Percentiles rank a stretch among this genome's conserved stretches.
phyloP scores from a whole-genome alignment of 768 basidiomycete species.

The Leucocoprinus sp. region DNA sequence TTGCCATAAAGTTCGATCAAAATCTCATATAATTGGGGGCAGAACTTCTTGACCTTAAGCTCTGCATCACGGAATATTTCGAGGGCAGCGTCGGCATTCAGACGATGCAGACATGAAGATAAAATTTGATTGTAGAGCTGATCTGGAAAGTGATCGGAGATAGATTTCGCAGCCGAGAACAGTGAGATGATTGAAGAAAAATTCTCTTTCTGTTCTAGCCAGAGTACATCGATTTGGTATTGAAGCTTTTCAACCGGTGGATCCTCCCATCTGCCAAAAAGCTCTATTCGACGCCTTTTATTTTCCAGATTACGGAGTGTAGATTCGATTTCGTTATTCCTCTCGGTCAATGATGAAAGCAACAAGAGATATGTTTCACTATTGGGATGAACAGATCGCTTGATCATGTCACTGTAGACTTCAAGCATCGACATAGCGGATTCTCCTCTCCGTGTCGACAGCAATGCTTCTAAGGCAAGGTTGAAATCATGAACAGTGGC shows the following conservation, averaged over 20 bases:
- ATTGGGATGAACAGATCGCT: conserved; percentile 53
- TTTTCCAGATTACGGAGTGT: conserved; percentile 34
- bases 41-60: conserved; percentile 21
- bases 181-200: conserved; percentile 63
- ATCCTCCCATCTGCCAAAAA: neutral
- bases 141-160: neutral
- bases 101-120: conserved; percentile 49
- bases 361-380: conserved; percentile 51
- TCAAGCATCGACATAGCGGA: conserved; percentile 51
- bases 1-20: conserved; percentile 55
- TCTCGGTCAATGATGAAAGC: conserved; percentile 52
- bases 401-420: conserved; percentile 67
- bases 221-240: neutral
- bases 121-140: conserved; percentile 47
- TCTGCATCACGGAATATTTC: conserved; percentile 60
- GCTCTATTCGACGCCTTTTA: conserved; percentile 17
- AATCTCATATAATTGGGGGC: conserved; percentile 31
- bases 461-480: conserved; percentile 46
- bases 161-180: conserved; percentile 46
- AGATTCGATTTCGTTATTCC: conserved; percentile 57
- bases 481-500: conserved; percentile 54
- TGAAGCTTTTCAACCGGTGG: neutral
- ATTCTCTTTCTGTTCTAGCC: conserved; percentile 32
- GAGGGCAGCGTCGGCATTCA: conserved; percentile 51
- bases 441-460: conserved; percentile 40